Base-by-base conservation (phyloP, 1,284 basidiomycete species). In the Cutaneotrichosporon sp. region DNA sequence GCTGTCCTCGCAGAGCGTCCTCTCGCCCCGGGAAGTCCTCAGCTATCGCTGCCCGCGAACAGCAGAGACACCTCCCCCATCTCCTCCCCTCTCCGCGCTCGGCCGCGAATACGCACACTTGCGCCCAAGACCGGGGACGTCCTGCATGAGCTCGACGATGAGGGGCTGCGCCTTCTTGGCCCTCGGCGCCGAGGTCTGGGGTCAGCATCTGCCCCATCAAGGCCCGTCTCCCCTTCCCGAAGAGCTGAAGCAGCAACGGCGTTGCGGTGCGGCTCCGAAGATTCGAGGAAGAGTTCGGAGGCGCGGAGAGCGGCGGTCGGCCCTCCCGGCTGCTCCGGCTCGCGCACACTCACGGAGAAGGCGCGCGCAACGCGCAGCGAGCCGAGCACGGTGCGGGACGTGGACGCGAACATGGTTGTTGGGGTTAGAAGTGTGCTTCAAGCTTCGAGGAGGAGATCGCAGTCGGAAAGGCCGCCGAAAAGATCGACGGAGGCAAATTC, bases 361-460 rank as follows among this genome's bases (percentile, higher is more conserved):
- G 64, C 55, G 24, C 57, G 27, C 14, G 65, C 62, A 61, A 31
- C 43, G 46, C 18, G 13, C 60, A 42, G 56, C 18, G 65, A 52
- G 34, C 67, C 50, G 13, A 64, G 62, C 29, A 67, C 47, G n/a
- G 64, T 62, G 56, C 64, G 63, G 31, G 70, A 72, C 31, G 68
- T 69, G 22, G 72, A 73, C 29, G 70, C 69, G 58, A 69, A 64
- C 70, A 73, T 73, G n/a, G n/a, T n/a, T n/a, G n/a, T n/a, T n/a
- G 50, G 27, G 22, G 57, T 34, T 27, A 50, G 22, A 18, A 20
- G 34, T 13, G 22, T 22, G n/a, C 24, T 3, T 34, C 4, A 24
- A 22, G 25, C 5, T n/a, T 33, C 18, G 31, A 22, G 18, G 31
- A n/a, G n/a, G n/a, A 34, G 22, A 27, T 25, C 9, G 43, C 20